Percentiles rank a stretch among this genome's conserved stretches.
Evolutionary conservation across 2,329 filamentous ascomycete species (phyloP).

Genomic region (Aspergillus vadensis): DNA sequence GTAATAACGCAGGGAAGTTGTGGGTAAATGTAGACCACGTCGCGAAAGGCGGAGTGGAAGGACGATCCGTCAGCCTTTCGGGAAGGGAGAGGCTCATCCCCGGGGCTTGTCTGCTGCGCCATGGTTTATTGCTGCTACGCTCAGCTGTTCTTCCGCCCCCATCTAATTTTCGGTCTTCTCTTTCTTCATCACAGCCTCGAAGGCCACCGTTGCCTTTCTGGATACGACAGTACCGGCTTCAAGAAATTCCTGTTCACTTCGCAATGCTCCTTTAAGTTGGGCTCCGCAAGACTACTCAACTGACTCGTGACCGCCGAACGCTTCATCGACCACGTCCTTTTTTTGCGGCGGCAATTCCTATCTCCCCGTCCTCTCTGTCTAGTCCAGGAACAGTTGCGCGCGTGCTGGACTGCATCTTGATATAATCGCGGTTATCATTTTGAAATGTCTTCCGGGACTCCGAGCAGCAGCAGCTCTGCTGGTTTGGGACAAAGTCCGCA

Average conservation of each 20-base stretch:
- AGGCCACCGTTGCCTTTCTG: background rate
- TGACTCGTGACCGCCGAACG: background rate
- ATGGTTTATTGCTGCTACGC: background rate
- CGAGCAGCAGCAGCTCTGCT: slow-evolving; percentile 27
- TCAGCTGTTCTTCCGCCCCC: background rate
- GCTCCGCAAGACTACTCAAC: background rate
- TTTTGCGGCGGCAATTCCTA: background rate
- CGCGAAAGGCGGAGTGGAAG: background rate
- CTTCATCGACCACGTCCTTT: background rate
- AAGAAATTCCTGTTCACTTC: slow-evolving; percentile 9
- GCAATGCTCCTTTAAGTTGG: slow-evolving; percentile 21
- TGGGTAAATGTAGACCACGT: background rate
- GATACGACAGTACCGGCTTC: background rate
- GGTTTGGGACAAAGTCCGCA: slow-evolving; percentile 28
- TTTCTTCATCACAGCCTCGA: background rate
- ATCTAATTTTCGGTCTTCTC: background rate
- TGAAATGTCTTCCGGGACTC: slow-evolving; percentile 30
- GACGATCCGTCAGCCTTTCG: background rate
- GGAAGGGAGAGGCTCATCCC: background rate
- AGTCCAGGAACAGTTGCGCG: background rate
- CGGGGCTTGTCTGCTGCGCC: background rate
- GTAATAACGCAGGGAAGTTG: no score
- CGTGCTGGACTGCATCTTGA: background rate
- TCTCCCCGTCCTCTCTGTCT: background rate
- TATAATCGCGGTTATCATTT: background rate